phyloP scores from a whole-genome alignment of 2,329 filamentous ascomycete species.

The Diplodia sapinea region DNA sequence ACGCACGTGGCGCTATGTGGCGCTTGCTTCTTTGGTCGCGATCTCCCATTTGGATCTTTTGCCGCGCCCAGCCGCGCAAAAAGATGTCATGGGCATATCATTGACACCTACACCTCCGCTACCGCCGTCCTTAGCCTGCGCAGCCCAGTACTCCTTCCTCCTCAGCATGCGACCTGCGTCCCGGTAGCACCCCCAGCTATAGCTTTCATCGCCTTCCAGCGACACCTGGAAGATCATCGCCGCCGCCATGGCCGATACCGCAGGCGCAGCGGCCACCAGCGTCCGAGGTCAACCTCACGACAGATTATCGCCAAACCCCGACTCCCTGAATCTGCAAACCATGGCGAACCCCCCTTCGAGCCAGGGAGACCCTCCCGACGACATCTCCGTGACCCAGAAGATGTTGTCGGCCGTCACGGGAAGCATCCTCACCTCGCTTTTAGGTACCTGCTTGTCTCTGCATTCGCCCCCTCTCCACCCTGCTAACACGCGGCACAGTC shows the following conservation, averaged over 20 bases:
- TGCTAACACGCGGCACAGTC: conserved; percentile 60
- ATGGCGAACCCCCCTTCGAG: conserved; percentile 40
- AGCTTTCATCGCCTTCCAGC: neutral
- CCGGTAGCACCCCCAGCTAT: conserved; percentile 16
- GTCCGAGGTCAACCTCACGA: conserved; percentile 44
- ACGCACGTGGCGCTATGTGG: conserved; percentile 15
- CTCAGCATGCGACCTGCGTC: conserved; percentile 11
- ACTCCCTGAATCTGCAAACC: neutral
- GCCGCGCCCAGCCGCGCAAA: conserved; percentile 25
- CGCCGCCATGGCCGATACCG: conserved; percentile 32
- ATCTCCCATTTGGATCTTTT: conserved; percentile 31
- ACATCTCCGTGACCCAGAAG: conserved; percentile 84
- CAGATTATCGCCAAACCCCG: conserved; percentile 39
- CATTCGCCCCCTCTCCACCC: neutral
- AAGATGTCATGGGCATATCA: conserved; percentile 30
- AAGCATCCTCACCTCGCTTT: conserved; percentile 84
- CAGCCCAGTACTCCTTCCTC: neutral
- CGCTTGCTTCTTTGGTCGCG: conserved; percentile 39
- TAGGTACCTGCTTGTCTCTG: conserved; percentile 65
- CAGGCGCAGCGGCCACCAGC: conserved; percentile 21
- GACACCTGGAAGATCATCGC: conserved; percentile 17
- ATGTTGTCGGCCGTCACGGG: conserved; percentile 94
- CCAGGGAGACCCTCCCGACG: conserved; percentile 49
- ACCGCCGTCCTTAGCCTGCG: neutral
- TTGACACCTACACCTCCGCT: conserved; percentile 4